phyloP scores from a whole-genome alignment of 2,329 filamentous ascomycete species.

The Spiromastix sp. region DNA sequence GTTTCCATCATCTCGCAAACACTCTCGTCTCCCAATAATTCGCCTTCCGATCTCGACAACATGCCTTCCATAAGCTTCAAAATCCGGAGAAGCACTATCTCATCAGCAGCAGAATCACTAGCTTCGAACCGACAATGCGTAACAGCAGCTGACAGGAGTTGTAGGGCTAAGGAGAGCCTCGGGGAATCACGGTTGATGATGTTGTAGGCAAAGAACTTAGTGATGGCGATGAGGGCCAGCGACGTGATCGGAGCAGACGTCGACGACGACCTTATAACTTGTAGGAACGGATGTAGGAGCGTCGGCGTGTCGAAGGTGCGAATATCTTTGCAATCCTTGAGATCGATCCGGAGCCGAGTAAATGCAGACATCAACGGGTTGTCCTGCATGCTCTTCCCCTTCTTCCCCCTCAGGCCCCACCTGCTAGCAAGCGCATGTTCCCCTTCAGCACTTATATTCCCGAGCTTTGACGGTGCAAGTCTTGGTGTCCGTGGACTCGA shows the following conservation, averaged over 20 bases:
- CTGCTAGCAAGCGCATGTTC: constrained; percentile 56
- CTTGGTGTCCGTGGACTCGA: constrained; percentile 20
- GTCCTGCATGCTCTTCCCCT: constrained; percentile 93
- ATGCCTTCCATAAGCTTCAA: constrained; percentile 97
- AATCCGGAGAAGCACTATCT: constrained; percentile 89
- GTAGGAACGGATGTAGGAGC: constrained; percentile 84
- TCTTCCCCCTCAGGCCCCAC: constrained; percentile 91
- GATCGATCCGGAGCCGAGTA: constrained; percentile 74
- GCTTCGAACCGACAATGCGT: constrained; percentile 97
- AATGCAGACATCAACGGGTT: constrained; percentile 95
- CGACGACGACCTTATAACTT: constrained; percentile 91
- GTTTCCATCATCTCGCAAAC: constrained; percentile 99
- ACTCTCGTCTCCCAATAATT: constrained; percentile 92
- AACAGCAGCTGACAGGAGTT: constrained; percentile 84
- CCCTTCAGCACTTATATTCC: constrained; percentile 22
- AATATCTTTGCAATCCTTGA: constrained; percentile 85
- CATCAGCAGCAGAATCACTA: constrained; percentile 86
- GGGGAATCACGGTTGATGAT: constrained; percentile 77
- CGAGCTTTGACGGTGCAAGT: constrained; percentile 14
- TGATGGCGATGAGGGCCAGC: constrained; percentile 81
- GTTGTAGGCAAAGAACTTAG: constrained; percentile 93
- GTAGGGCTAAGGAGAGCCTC: constrained; percentile 85
- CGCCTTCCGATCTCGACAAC: constrained; percentile 85
- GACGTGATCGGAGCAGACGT: constrained; percentile 95
- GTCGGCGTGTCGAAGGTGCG: constrained; percentile 78